Evolutionary conservation across 805 yeast species (phyloP).

Genomic region (Isabelozyma gotoi): DNA sequence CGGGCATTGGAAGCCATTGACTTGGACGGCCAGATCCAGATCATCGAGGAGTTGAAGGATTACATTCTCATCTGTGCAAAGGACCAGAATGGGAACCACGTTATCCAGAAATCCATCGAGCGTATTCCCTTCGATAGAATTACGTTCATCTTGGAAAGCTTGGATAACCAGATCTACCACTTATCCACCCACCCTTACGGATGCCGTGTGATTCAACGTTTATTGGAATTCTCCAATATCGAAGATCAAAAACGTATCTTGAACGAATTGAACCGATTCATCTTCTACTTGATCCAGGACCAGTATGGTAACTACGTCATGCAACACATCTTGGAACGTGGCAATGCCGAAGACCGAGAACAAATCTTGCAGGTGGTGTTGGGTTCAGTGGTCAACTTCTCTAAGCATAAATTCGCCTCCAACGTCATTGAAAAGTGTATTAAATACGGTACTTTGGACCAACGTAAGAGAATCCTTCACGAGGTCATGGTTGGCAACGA

Average conservation of each 20-base stretch:
- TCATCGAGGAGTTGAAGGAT: conserved; percentile 69
- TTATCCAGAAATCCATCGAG: conserved; percentile 92
- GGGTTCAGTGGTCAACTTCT: conserved; percentile 71
- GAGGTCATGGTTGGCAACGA: conserved; percentile 60
- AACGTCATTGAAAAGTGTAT: conserved; percentile 96
- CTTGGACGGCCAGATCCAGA: conserved; percentile 59
- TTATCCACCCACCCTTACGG: conserved; percentile 96
- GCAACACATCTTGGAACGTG: conserved; percentile 89
- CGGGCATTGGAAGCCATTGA: conserved; percentile 78
- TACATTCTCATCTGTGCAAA: conserved; percentile 62
- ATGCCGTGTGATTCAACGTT: conserved; percentile 92
- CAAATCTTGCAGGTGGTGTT: conserved; percentile 66
- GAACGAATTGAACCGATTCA: conserved; percentile 67
- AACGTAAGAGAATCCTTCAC: conserved; percentile 61
- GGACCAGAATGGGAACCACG: conserved; percentile 98
- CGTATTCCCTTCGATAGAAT: conserved; percentile 69
- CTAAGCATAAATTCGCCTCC: conserved; percentile 97
- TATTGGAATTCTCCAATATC: conserved; percentile 72
- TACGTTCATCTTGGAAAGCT: conserved; percentile 69
- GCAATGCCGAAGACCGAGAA: conserved; percentile 60
- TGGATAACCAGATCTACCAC: conserved; percentile 73
- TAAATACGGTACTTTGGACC: conserved; percentile 62
- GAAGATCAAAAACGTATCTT: conserved; percentile 69
- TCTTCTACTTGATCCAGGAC: conserved; percentile 81
- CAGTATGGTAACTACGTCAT: conserved; percentile 98